Conservation (phyloP, 208 protist species). For the Kentomonas sorsogonicus region DNA sequence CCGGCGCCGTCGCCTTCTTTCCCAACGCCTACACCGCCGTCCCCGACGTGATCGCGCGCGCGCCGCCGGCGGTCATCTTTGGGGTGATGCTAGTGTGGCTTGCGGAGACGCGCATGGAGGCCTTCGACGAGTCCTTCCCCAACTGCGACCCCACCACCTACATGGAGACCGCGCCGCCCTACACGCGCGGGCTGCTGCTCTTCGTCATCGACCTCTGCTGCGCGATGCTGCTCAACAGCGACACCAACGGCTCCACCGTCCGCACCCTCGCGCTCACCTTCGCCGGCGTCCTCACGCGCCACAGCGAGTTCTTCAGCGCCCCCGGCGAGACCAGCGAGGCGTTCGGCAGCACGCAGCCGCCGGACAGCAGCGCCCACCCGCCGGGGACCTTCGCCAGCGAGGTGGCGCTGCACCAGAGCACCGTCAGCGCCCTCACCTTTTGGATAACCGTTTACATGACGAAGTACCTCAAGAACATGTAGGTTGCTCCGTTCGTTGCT, state of each 20-base stretch:
- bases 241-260: slow-evolving; percentile 55
- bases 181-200: slow-evolving; percentile 58
- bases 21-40: slow-evolving; percentile 58
- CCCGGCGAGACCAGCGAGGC: slow-evolving; percentile 14
- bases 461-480: slow-evolving; percentile 30
- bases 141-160: slow-evolving; percentile 68
- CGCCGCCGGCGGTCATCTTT: slow-evolving; percentile 65
- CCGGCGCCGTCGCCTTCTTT: slow-evolving; percentile 33
- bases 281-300: slow-evolving; percentile 52
- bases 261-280: slow-evolving; percentile 72
- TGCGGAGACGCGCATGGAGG: slow-evolving; percentile 49
- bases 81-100: slow-evolving; percentile 69
- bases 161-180: slow-evolving; percentile 58
- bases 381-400: slow-evolving; percentile 25
- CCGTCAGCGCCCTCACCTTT: slow-evolving; percentile 52
- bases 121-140: slow-evolving; percentile 62
- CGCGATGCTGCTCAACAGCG: slow-evolving; percentile 55
- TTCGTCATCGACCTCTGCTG: slow-evolving; percentile 73
- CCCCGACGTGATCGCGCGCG: slow-evolving; percentile 54
- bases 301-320: slow-evolving; percentile 1
- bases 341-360: slow-evolving; percentile 1
- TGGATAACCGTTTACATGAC: slow-evolving; percentile 61
- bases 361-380: slow-evolving; percentile 5
- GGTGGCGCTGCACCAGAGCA: slow-evolving; percentile 37
- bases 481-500: slow-evolving; percentile 2